Conservation (phyloP, 129 eudicot species). For the Mikania micrantha region DNA sequence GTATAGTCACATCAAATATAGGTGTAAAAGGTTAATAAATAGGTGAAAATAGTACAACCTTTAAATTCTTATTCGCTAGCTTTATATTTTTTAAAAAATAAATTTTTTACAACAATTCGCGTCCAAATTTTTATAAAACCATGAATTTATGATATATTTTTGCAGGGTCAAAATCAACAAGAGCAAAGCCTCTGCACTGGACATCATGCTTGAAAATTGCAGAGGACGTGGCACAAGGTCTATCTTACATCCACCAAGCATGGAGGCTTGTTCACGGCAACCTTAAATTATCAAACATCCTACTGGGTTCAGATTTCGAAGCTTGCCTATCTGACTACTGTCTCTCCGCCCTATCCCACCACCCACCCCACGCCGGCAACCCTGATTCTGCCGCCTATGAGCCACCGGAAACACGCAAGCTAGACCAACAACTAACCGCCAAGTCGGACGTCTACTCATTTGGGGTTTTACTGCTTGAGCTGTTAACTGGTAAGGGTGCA, state of each 20-base stretch:
- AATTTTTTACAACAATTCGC: too few species aligned
- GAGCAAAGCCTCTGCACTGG: conserved; percentile 93
- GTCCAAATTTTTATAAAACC: background rate
- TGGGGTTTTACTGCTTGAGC: conserved; percentile 73
- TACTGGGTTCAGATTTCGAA: conserved; percentile 83
- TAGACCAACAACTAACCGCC: conserved; percentile 44
- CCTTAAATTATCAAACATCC: conserved; percentile 78
- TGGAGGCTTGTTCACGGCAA: conserved; percentile 94
- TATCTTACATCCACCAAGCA: conserved; percentile 93
- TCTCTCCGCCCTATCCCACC: conserved; percentile 42
- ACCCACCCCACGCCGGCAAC: conserved; percentile 13
- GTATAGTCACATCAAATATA: too few species aligned
- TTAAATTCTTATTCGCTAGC: too few species aligned
- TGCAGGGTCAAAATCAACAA: conserved; percentile 79
- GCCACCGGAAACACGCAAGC: conserved; percentile 69
- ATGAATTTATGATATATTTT: too few species aligned
- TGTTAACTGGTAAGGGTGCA: conserved; percentile 66
- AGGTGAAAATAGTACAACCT: too few species aligned
- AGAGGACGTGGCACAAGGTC: conserved; percentile 86
- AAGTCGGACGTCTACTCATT: conserved; percentile 85
- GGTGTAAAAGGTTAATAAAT: too few species aligned
- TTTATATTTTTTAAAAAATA: too few species aligned
- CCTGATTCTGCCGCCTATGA: conserved; percentile 43
- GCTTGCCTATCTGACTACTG: conserved; percentile 91
- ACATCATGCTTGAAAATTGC: conserved; percentile 91